phyloP scores from a whole-genome alignment of 2,329 filamentous ascomycete genomes.

The Calonectria crousiana region DNA sequence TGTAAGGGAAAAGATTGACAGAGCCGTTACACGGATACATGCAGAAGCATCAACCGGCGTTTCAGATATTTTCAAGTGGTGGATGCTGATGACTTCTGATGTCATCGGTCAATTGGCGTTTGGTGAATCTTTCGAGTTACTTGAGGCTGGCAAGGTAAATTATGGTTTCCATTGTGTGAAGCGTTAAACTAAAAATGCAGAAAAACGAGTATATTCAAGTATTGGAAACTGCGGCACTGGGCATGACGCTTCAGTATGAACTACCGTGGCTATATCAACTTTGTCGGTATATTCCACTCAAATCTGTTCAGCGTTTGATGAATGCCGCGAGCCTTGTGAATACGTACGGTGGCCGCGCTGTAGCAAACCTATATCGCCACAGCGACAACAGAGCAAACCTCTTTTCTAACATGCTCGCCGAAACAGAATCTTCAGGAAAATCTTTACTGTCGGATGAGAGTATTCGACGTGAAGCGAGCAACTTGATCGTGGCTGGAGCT shows the following conservation, averaged over 20 bases:
- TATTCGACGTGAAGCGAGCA: neutral
- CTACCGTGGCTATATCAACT: neutral
- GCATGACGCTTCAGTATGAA: neutral
- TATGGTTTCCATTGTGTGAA: too few relatives aligned
- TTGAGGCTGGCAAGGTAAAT: neutral
- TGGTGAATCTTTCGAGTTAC: neutral
- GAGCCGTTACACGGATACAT: neutral
- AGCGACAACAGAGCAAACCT: neutral
- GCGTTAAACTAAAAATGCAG: neutral
- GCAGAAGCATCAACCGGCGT: neutral
- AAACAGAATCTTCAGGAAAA: neutral
- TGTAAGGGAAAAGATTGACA: neutral
- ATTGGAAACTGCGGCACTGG: neutral
- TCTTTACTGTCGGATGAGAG: neutral
- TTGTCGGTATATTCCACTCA: neutral
- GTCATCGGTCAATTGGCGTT: neutral
- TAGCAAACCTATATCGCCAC: neutral
- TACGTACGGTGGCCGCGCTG: neutral
- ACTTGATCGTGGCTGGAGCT: neutral
- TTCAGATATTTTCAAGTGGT: neutral
- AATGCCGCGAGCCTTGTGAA: neutral
- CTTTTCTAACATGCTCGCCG: neutral
- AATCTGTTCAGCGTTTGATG: neutral
- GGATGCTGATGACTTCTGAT: conserved; percentile 2
- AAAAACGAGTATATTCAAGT: neutral